Percentiles rank a stretch among this genome's conserved stretches.
phyloP scores from a whole-genome alignment of 2,329 filamentous ascomycete genomes.

The Rhinocladiella mackenziei region DNA sequence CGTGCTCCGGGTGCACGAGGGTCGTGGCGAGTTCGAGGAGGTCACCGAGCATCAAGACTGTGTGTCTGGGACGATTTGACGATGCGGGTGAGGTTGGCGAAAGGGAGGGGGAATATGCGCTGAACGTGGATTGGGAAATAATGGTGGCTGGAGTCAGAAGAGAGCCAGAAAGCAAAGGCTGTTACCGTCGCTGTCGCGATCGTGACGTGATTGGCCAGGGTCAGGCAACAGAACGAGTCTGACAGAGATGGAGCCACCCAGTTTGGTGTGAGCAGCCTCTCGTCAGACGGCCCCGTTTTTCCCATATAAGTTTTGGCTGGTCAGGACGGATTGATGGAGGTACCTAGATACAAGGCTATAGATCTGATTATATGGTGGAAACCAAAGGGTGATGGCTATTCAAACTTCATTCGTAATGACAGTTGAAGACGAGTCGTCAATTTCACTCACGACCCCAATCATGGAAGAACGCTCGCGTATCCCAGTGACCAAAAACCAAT shows the following conservation, averaged over 20 bases:
- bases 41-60: constrained; percentile 22
- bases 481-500: too few species aligned
- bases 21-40: constrained; percentile 23
- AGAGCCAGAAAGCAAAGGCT: constrained; percentile 3
- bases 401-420: too few species aligned
- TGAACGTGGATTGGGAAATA: neutral
- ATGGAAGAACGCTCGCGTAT: too few species aligned
- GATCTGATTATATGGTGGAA: too few species aligned
- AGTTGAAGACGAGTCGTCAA: too few species aligned
- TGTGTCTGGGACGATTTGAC: neutral
- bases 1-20: constrained; percentile 18
- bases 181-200: constrained; percentile 17
- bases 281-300: too few species aligned
- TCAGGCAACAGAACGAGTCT: neutral
- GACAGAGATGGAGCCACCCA: neutral
- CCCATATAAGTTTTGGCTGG: too few species aligned
- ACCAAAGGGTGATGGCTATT: too few species aligned
- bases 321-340: too few species aligned
- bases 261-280: too few species aligned
- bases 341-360: too few species aligned
- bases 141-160: constrained; percentile 3
- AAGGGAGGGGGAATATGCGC: neutral
- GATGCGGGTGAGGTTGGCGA: neutral
- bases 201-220: constrained; percentile 22
- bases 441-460: too few species aligned